These are phyloP conservation scores for Trichoderma simmonsii DNA, from an alignment of 2,329 filamentous ascomycete species.

Conservation along the genomic window DNA sequence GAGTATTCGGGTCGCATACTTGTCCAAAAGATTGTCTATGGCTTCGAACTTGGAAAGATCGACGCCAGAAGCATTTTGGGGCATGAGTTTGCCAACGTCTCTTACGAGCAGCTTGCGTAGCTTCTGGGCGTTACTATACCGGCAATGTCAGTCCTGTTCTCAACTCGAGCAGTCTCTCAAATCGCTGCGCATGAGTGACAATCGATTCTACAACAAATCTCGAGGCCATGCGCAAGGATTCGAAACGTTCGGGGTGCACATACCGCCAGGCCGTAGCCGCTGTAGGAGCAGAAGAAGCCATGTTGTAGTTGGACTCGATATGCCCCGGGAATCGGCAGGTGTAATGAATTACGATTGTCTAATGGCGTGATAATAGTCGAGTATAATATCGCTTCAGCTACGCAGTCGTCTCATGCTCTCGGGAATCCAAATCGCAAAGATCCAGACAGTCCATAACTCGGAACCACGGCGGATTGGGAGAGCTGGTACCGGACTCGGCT, in stretches of 20 bases:
- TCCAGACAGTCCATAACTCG: constrained; percentile 36
- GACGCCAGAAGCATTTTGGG: constrained; percentile 33
- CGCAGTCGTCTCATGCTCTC: constrained; percentile 36
- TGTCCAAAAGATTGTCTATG: constrained; percentile 42
- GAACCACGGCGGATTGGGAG: constrained; percentile 25
- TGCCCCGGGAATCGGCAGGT: not conserved
- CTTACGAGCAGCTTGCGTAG: constrained; percentile 42
- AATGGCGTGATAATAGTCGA: not conserved
- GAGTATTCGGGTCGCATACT: constrained; percentile 28
- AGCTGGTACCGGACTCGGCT: constrained; percentile 35
- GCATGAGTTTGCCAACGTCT: constrained; percentile 43
- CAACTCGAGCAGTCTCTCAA: not conserved
- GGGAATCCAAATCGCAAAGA: constrained; percentile 28
- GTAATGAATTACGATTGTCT: not conserved
- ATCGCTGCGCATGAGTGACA: not conserved
- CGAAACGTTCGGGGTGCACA: constrained; percentile 23
- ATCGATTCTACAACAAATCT: not conserved
- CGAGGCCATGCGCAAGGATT: not conserved
- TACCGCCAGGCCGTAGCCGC: constrained; percentile 41
- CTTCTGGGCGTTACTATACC: constrained; percentile 41
- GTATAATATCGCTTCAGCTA: constrained; percentile 24
- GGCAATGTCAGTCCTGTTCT: constrained; percentile 17
- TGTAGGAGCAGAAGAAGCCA: constrained; percentile 25
- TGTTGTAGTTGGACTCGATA: not conserved
- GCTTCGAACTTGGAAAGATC: constrained; percentile 44